These are phyloP conservation scores for Madurella fahalii DNA, from an alignment of 2,329 filamentous ascomycete genomes.

Conservation along the genomic window DNA sequence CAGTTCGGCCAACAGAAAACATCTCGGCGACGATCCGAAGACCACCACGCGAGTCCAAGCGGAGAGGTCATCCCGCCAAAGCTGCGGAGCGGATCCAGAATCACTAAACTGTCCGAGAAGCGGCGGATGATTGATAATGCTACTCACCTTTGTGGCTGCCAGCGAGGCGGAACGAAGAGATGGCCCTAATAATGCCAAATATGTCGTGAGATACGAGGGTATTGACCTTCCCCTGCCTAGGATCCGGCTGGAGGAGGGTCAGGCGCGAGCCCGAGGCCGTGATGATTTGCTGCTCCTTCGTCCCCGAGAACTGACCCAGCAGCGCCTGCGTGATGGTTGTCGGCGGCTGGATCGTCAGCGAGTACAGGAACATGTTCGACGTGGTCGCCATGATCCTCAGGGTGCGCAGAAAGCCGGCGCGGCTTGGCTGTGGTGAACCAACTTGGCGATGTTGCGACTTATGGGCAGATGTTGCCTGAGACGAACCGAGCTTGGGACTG, in stretches of 20 bases:
- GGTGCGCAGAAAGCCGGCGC: conserved; percentile 50
- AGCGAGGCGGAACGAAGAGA: conserved; percentile 86
- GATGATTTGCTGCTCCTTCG: conserved; percentile 96
- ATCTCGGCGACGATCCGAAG: conserved; percentile 9
- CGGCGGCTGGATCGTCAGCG: conserved; percentile 88
- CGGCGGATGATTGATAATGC: conserved; percentile 24
- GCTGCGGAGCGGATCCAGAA: conserved; percentile 44
- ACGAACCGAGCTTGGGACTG: background rate
- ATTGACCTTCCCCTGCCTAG: conserved; percentile 77
- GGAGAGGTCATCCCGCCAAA: conserved; percentile 18
- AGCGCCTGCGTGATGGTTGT: conserved; percentile 87
- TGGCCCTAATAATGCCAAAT: conserved; percentile 88
- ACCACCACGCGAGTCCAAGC: conserved; percentile 16
- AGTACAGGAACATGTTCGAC: conserved; percentile 98
- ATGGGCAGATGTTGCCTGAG: conserved; percentile 15
- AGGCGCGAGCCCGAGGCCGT: conserved; percentile 88
- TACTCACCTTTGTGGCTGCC: conserved; percentile 93
- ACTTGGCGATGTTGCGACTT: conserved; percentile 14
- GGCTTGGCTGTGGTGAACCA: conserved; percentile 29
- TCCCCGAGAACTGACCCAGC: conserved; percentile 90
- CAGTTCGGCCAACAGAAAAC: conserved; percentile 23
- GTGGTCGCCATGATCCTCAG: conserved; percentile 80
- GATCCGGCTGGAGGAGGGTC: conserved; percentile 80
- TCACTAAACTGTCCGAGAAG: conserved; percentile 65
- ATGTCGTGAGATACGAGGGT: conserved; percentile 88